Conservation (phyloP, 2,329 filamentous ascomycete genomes). For the Apiospora pterosperma region DNA sequence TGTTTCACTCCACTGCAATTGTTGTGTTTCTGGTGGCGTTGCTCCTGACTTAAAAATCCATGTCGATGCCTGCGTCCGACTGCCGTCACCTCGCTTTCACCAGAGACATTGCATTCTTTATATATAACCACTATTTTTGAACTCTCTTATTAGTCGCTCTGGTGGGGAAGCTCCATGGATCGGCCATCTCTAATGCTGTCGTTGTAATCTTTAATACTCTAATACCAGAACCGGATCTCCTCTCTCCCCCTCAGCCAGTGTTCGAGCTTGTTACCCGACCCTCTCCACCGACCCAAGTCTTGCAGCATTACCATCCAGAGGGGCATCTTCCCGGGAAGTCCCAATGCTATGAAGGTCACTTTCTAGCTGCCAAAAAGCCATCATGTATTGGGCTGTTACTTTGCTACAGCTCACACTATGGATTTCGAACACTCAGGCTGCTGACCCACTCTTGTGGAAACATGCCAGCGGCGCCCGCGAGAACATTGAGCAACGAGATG, state of each 20-base stretch:
- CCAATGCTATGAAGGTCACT: neutral
- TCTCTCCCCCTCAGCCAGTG: constrained; percentile 18
- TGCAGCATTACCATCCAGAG: neutral
- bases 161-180: constrained; percentile 11
- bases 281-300: constrained; percentile 10
- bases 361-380: neutral
- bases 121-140: constrained; percentile 12
- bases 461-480: neutral
- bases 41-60: constrained; percentile 23
- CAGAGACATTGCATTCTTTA: constrained; percentile 27
- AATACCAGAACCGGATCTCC: constrained; percentile 21
- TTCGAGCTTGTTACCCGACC: constrained; percentile 6
- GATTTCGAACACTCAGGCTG: constrained; percentile 45
- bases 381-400: constrained; percentile 25
- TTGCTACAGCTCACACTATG: constrained; percentile 47
- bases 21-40: constrained; percentile 19
- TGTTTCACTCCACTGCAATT: neutral
- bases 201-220: constrained; percentile 25
- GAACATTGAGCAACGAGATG: constrained; percentile 10
- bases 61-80: neutral
- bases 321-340: neutral
- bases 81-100: constrained; percentile 13
- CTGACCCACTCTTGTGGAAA: constrained; percentile 30
- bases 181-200: constrained; percentile 19
- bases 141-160: constrained; percentile 11